Evolutionary conservation across 2,329 filamentous ascomycete genomes (phyloP), one percentile per base, ranked within the genome.

Genomic region (Neonectria faginata): DNA sequence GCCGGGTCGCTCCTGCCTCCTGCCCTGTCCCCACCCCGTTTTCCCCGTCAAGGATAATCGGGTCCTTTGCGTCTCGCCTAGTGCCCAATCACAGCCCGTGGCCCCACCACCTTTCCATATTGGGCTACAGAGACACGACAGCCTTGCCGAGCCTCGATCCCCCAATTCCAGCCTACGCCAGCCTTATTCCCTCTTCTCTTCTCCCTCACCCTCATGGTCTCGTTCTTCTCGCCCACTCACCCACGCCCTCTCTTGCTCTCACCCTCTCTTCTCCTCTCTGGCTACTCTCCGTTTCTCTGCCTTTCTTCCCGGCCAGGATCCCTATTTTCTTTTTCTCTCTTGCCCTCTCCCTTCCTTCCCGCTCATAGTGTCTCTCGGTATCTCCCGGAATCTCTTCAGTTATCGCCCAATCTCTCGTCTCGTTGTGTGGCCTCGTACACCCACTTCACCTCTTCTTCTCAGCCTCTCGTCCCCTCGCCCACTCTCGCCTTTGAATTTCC

Each of bases 101-200:
- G 10, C 8, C 55, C 61, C 71, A 64, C 70, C 70, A 70, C 67
- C 66, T 48, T 53, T 56, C 62, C 65, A 66, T 60, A 53, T 48
- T 45, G 41, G 65, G 57, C 44, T 54, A 47, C 60, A 53, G 56
- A 67, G 65, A 67, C 68, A 67, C 70, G 67, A 72, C 72, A 74
- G 72, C 72, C 72, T 74, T 67, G 71, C 70, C 62, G 65, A 67
- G 68, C 70, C 71, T 71, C 66, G 65, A 66, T 68, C 70, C 70
- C 71, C 71, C 70, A 71, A 71, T 68, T 67, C 67, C 63, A 70
- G 67, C 62, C 68, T 67, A 42, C 62, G 70, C 69, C 70, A 73
- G 73, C 73, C 73, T 75, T 72, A 70, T 72, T 72, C 66, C 66
- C 71, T 70, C 72, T 65, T 63, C 65, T 59, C 64, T 69, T 67